phyloP scores from a whole-genome alignment of 257 asterid genomes.

The Solanum virginianum region DNA sequence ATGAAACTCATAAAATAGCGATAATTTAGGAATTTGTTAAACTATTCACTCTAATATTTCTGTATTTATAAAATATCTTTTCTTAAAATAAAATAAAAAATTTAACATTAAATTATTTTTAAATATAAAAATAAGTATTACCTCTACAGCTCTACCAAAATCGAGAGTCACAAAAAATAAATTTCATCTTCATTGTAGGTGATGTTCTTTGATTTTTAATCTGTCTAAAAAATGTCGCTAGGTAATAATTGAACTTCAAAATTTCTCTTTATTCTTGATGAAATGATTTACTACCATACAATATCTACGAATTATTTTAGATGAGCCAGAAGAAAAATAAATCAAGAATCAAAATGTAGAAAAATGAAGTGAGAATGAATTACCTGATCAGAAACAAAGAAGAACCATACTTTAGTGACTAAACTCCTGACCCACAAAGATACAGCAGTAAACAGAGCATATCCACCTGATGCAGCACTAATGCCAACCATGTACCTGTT shows the following conservation, averaged over 20 bases:
- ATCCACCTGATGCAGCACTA: conserved; percentile 51
- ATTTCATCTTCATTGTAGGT: too few relatives aligned
- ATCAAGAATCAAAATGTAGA: background rate
- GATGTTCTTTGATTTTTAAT: too few relatives aligned
- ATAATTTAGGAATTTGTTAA: background rate
- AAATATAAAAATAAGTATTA: background rate
- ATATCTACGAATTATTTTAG: too few relatives aligned
- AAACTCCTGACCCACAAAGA: conserved; percentile 43
- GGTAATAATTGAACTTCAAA: too few relatives aligned
- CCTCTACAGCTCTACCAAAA: background rate
- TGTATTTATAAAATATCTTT: background rate
- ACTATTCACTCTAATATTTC: background rate
- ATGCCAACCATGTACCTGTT: conserved; percentile 71
- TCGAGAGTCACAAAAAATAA: background rate
- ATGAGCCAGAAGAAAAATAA: background rate
- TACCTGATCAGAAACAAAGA: conserved; percentile 84
- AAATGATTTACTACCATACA: too few relatives aligned
- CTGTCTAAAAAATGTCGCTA: too few relatives aligned
- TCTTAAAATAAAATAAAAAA: background rate
- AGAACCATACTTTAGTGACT: conserved; percentile 58
- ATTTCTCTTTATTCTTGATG: too few relatives aligned
- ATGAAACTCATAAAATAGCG: background rate
- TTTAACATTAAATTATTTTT: background rate
- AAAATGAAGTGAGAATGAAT: too few relatives aligned
- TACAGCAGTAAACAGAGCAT: conserved; percentile 59